These are phyloP conservation scores for Seiridium unicorne DNA, from an alignment of 2,329 filamentous ascomycete species.

Conservation along the genomic window DNA sequence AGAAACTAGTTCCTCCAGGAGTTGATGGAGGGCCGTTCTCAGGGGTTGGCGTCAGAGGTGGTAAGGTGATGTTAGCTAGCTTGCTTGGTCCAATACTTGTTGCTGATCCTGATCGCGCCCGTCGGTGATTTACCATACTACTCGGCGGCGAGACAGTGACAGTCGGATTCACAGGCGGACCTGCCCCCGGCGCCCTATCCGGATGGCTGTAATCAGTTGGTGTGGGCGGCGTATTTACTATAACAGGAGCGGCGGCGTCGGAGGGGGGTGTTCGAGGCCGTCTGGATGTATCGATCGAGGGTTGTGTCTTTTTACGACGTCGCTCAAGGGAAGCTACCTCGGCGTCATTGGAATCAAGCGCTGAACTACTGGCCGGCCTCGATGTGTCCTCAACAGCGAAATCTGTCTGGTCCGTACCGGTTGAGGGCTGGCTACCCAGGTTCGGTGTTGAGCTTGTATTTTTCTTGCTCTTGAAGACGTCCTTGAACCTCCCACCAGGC, in stretches of 20 bases:
- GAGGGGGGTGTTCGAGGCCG: conserved; percentile 48
- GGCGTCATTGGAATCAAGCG: conserved; percentile 15
- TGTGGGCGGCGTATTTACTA: conserved; percentile 67
- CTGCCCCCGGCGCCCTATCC: conserved; percentile 14
- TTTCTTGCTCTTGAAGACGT: conserved; percentile 65
- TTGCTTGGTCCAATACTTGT: conserved; percentile 72
- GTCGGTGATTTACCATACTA: conserved; percentile 70
- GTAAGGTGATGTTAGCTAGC: conserved; percentile 72
- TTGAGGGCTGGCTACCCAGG: conserved; percentile 33
- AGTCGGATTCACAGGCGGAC: conserved; percentile 37
- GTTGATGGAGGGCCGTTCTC: conserved; percentile 57
- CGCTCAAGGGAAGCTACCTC: conserved; percentile 15
- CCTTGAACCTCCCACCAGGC: conserved; percentile 68
- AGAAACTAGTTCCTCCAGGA: conserved; percentile 69
- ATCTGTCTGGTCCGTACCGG: conserved; percentile 13
- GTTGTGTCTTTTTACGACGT: conserved; percentile 17
- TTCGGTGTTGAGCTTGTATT: conserved; percentile 42
- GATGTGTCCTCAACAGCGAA: conserved; percentile 10
- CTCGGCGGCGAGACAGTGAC: conserved; percentile 62
- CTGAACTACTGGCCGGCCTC: conserved; percentile 8
- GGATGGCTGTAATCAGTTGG: conserved; percentile 45
- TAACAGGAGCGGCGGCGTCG: conserved; percentile 48
- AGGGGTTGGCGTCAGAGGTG: conserved; percentile 72
- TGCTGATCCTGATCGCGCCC: conserved; percentile 40
- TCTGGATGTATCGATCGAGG: conserved; percentile 19